These are phyloP conservation scores for Tetrahymena borealis DNA, from an alignment of 73 alveolate genomes.

Conservation along the genomic window DNA sequence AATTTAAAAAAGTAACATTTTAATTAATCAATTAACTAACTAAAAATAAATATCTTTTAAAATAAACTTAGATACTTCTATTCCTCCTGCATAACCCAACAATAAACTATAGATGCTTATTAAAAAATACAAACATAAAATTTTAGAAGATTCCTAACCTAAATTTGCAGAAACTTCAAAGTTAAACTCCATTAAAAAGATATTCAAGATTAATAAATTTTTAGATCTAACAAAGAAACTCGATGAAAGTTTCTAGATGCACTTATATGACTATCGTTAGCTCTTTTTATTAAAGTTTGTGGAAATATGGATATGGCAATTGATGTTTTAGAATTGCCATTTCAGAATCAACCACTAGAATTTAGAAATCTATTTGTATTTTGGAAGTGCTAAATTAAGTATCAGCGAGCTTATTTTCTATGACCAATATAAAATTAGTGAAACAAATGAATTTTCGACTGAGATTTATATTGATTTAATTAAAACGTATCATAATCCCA, in stretches of 20 bases:
- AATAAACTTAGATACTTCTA: background rate
- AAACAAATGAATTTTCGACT: background rate
- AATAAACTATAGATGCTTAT: background rate
- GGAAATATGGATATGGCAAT: background rate
- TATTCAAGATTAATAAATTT: background rate
- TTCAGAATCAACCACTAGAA: background rate
- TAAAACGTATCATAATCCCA: background rate
- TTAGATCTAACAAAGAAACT: background rate
- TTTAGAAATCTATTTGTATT: background rate
- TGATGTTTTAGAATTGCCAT: background rate
- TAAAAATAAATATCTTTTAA: background rate
- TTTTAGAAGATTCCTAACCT: background rate
- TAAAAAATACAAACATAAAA: background rate
- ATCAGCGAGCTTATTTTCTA: background rate
- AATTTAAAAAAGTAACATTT: background rate
- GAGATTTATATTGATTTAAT: background rate
- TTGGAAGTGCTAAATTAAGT: background rate
- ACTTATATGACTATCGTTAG: background rate
- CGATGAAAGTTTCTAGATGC: background rate
- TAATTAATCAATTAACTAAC: background rate
- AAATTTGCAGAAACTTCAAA: background rate
- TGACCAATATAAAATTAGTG: background rate
- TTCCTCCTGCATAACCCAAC: background rate
- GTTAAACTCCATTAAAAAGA: background rate
- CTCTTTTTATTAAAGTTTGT: background rate